Percentiles rank a stretch among this genome's conserved stretches.
These are phyloP conservation scores for Gonapodya sp. DNA, from an alignment of 192 early-diverging fungal species.

Conservation along the genomic window DNA sequence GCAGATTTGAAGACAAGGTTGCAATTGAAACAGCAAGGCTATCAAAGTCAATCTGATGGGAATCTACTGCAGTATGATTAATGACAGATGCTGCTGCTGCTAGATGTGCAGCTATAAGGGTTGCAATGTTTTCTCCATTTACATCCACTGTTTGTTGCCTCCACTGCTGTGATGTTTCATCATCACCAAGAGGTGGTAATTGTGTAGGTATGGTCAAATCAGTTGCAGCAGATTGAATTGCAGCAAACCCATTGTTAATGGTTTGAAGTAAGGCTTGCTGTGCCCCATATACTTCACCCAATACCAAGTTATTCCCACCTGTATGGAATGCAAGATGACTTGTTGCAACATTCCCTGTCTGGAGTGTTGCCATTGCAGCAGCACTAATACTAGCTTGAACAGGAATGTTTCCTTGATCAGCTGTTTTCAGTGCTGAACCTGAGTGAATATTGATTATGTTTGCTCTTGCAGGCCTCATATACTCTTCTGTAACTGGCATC, in stretches of 20 bases:
- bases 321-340: slow-evolving; percentile 13
- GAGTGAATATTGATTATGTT: not conserved
- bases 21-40: slow-evolving; percentile 28
- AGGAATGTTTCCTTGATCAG: not conserved
- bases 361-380: not conserved
- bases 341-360: not conserved
- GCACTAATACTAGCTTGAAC: slow-evolving; percentile 12
- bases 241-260: slow-evolving; percentile 34
- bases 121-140: slow-evolving; percentile 34
- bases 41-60: slow-evolving; percentile 47
- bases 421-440: not conserved
- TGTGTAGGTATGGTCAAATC: slow-evolving; percentile 33
- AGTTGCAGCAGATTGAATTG: slow-evolving; percentile 23
- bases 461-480: slow-evolving; percentile 27
- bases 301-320: slow-evolving; percentile 17
- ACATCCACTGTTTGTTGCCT: slow-evolving; percentile 45
- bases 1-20: slow-evolving; percentile 33
- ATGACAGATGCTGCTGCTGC: slow-evolving; percentile 36
- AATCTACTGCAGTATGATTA: slow-evolving; percentile 30
- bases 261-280: slow-evolving; percentile 36
- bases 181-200: slow-evolving; percentile 37
- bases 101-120: slow-evolving; percentile 31
- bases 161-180: slow-evolving; percentile 37
- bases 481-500: slow-evolving; percentile 46
- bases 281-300: slow-evolving; percentile 28